Evolutionary conservation across 2,329 filamentous ascomycete genomes (phyloP), one percentile per base, ranked within the genome.

Genomic region (Microsporum ferrugineum): DNA sequence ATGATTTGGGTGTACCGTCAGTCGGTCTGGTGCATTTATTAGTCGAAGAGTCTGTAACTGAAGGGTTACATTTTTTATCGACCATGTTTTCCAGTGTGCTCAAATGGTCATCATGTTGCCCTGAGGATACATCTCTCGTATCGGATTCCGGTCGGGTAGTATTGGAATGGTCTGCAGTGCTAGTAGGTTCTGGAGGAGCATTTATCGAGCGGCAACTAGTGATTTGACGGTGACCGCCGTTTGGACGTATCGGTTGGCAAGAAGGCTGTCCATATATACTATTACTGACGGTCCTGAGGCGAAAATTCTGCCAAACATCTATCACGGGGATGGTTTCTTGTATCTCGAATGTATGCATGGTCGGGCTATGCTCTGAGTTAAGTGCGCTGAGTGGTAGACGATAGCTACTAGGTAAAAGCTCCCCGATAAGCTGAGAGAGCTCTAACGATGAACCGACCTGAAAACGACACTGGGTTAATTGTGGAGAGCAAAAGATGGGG

Each of bases 331-430:
- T 72, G 41, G 74, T 71, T 58, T 73, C 72, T 61, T 69, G 70
- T 60, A 79, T 77, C 64, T 78, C 76, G 65, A 79, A 79, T 53
- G 77, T 68, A 66, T 79, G 77, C 68, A 78, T 75, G 23, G 71
- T 68, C 31, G 55, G 55, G 31, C 49, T 61, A 29, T 59, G 7
- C 4, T 36, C 43, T 12, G 31, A 39, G 57, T 47, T 49, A 8
- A 45, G 39, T 49, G 41, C 36, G 36, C 43, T 43, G 17, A 36
- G 29, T 23, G 57, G 57, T 23, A 51, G 41, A 4, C 38, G n/a
- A 27, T 59, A 6, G 60, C 49, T 10, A 60, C 38, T 39, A 47
- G 66, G 63, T n/a, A 70, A 38, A 27, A 76, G 72, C 60, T 79
- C 77, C 33, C 76, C 74, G 6, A 79, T 71, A 51, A 76, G 75